Evolutionary conservation across 83 land plant genomes (phyloP).

Genomic region (Thuja plicata): DNA sequence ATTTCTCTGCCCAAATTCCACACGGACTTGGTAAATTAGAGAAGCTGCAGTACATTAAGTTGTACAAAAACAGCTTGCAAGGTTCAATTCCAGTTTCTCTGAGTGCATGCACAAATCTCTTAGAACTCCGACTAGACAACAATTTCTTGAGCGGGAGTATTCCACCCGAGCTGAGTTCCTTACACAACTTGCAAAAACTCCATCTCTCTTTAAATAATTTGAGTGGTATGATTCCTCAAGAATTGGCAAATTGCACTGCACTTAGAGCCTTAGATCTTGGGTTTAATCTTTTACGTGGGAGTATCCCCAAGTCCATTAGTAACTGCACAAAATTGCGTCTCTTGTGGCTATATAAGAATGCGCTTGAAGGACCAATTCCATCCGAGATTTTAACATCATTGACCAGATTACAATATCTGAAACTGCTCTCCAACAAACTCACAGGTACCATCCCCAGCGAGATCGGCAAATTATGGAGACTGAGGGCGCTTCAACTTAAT

Average conservation of each 20-base stretch:
- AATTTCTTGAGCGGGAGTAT: neutral
- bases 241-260: neutral
- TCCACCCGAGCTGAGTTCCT: neutral
- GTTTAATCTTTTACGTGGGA: too few relatives aligned
- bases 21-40: too few relatives aligned
- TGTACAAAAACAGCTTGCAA: neutral
- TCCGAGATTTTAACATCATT: neutral
- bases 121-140: too few relatives aligned
- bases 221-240: neutral
- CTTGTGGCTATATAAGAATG: neutral
- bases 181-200: neutral
- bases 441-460: neutral
- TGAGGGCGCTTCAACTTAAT: neutral
- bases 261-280: slow-evolving; percentile 2
- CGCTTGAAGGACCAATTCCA: neutral
- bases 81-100: neutral
- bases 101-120: neutral
- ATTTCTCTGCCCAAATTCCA: too few relatives aligned
- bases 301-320: neutral
- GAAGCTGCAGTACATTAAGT: neutral
- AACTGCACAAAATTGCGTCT: neutral
- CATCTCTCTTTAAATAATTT: neutral
- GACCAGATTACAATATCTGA: neutral
- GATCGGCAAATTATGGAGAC: neutral
- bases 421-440: neutral